Base-by-base conservation (phyloP, 2,329 filamentous ascomycete genomes). In the Penicillium psychrosexuale region DNA sequence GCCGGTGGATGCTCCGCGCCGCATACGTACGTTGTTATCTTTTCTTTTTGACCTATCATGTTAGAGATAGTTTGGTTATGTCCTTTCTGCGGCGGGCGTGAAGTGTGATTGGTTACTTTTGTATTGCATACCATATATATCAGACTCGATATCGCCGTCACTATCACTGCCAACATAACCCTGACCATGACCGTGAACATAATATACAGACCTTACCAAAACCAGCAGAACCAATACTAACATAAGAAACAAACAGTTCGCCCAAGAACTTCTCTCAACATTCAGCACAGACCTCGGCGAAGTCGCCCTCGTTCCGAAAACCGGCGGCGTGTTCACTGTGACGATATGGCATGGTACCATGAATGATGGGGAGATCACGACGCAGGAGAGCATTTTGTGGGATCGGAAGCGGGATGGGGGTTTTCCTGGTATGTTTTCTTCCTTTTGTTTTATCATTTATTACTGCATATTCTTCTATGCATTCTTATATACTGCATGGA, bases 261-360 rank as follows among this genome's bases (percentile, higher is more conserved):
- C 88, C 46, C 94, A 97, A 80, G 94, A 97, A 74, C 85, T 99
- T 42, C 85, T 99, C 36, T 96, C 91, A 1, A 99, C 93, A 0
- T 99, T 99, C 77, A 84, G 84, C 51, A 90, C 86, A 1, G 80
- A 84, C 42, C 82, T 97, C 2, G 92, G 91, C 58, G 93, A 97
- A 73, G 87, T 97, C 9, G 86, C 93, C 15, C 82, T 99, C 8
- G 84, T 95, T 61, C 94, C 94, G 0, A 81, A 85, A 13, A 95
- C 90, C 0, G 91, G 93, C 17, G 93, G 94, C 0, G 79, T 89
- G 2, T 99, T 97, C 68, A 80, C 84, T 22, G 86, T 97, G 12
- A 82, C 86, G 55, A 82, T 96, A 52, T 70, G 69, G 60, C 69
- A 68, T 66, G 57, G 55, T 6, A 59, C 55, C 34, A 51, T 65